Percentiles rank a stretch among this genome's conserved stretches.
Evolutionary conservation across 768 basidiomycete species (phyloP).

Genomic region (Pleurotus salmoneostramineus): DNA sequence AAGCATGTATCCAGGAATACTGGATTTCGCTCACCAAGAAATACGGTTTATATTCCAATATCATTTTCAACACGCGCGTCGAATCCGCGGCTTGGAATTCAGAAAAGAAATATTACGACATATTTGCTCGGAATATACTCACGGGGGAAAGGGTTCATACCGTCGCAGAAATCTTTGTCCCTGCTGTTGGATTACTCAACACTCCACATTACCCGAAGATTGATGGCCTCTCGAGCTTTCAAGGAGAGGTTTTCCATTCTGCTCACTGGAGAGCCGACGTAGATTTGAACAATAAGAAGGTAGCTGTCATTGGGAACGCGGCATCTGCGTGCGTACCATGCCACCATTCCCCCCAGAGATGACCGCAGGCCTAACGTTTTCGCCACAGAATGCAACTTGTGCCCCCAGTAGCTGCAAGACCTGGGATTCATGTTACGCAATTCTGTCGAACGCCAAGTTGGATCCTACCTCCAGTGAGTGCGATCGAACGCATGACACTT

Average conservation of each 20-base stretch:
- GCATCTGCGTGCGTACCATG: conserved; percentile 39
- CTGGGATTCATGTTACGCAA: conserved; percentile 37
- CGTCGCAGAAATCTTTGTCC: conserved; percentile 44
- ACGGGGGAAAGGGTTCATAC: conserved; percentile 24
- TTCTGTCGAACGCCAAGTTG: conserved; percentile 50
- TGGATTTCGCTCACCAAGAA: conserved; percentile 37
- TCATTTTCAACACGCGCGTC: conserved; percentile 41
- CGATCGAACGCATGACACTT: background rate
- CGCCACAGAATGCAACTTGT: conserved; percentile 44
- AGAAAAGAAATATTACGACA: conserved; percentile 27
- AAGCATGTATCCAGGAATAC: conserved; percentile 41
- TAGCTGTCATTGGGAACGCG: conserved; percentile 60
- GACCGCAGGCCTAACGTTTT: background rate
- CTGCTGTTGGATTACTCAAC: conserved; percentile 45
- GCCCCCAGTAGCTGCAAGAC: conserved; percentile 37
- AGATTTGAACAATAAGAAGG: conserved; percentile 38
- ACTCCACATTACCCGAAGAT: conserved; percentile 33
- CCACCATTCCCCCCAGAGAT: no score
- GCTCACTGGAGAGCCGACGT: conserved; percentile 41
- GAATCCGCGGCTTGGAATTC: conserved; percentile 41
- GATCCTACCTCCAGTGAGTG: conserved; percentile 40
- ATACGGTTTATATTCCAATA: conserved; percentile 34
- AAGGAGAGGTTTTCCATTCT: conserved; percentile 50
- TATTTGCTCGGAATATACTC: conserved; percentile 27
- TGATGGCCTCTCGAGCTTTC: conserved; percentile 33